Evolutionary conservation across 148 eudicot species (phyloP).

Genomic region (Fagopyrum tataricum): DNA sequence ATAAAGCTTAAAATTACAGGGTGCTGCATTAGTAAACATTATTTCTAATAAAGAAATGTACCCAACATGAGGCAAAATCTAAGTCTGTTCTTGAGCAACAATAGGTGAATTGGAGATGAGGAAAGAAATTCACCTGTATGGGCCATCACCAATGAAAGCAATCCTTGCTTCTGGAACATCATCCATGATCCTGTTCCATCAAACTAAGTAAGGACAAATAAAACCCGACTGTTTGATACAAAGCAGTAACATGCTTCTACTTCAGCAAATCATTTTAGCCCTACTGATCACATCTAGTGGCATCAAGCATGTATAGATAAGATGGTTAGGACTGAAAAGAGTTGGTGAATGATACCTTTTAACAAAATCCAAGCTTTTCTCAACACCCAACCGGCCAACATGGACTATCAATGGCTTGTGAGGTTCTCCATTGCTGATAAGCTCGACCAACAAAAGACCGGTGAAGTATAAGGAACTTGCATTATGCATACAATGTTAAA

Average conservation of each 20-base stretch:
- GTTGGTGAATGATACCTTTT: conserved; percentile 26
- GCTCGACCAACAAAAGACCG: conserved; percentile 11
- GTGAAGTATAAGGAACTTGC: conserved; percentile 2
- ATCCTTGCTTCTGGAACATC: conserved; percentile 76
- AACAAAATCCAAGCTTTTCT: conserved; percentile 45
- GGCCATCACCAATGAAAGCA: conserved; percentile 92
- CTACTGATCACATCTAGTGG: background rate
- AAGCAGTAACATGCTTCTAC: background rate
- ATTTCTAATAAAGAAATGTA: too few species aligned
- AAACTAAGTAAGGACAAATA: background rate
- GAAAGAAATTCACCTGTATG: conserved; percentile 44
- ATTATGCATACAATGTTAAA: background rate
- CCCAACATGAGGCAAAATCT: background rate
- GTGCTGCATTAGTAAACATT: too few species aligned
- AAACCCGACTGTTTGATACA: background rate
- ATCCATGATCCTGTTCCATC: conserved; percentile 70
- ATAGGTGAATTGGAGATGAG: background rate
- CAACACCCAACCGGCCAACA: conserved; percentile 47
- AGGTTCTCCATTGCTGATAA: conserved; percentile 59
- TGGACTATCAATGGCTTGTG: conserved; percentile 40
- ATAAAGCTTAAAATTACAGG: too few species aligned
- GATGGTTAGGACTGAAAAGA: background rate
- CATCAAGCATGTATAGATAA: background rate
- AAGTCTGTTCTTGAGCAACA: background rate
- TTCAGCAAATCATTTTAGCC: background rate